Evolutionary conservation across 768 basidiomycete genomes (phyloP), one percentile per base, ranked within the genome.

Genomic region (Multifurca ochricompacta): DNA sequence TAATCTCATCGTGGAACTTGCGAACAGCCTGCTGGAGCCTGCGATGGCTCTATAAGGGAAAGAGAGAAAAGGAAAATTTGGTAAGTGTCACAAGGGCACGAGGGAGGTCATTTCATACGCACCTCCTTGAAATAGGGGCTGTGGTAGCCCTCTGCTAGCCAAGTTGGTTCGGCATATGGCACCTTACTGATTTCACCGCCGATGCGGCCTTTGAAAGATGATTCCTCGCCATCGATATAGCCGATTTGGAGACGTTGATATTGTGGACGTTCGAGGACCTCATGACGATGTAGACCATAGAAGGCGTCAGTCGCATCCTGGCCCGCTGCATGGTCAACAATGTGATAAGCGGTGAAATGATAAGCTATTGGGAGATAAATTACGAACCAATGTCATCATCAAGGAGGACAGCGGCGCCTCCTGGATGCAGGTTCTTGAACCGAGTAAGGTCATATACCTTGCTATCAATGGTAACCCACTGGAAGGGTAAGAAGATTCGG

Each of bases 101-200:
- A 18, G 2, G 9, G 28, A 34, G 21, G 28, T 16, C 27, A 36
- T 11, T 7, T 2, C 1, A 30, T n/a, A 4, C 79, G 56, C 25
- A 81, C 82, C 65, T 90, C 85, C 21, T 74, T 81, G 71, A 74
- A 96, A 70, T 91, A 91, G 0, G 89, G 85, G 53, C 77, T 81
- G 64, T 83, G 73, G 71, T 81, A 92, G 16, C 83, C 86, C 3
- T 74, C 59, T 0, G 76, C 71, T 48, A 93, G 69, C 88, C 91
- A 95, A 2, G 81, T 84, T 4, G 93, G 87, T 65, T 96, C 93
- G 0, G 82, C 90, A 67, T 93, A 95, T 0, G 94, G 93, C 0
- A 95, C 84, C 36, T 72, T 70, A 59, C 85, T 88, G 46, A 87
- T 61, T 48, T 75, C 77, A 14, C 89, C 91, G 6, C 70, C 64